Conservation (phyloP, 2,329 filamentous ascomycete species). For the Colletotrichum sp. region DNA sequence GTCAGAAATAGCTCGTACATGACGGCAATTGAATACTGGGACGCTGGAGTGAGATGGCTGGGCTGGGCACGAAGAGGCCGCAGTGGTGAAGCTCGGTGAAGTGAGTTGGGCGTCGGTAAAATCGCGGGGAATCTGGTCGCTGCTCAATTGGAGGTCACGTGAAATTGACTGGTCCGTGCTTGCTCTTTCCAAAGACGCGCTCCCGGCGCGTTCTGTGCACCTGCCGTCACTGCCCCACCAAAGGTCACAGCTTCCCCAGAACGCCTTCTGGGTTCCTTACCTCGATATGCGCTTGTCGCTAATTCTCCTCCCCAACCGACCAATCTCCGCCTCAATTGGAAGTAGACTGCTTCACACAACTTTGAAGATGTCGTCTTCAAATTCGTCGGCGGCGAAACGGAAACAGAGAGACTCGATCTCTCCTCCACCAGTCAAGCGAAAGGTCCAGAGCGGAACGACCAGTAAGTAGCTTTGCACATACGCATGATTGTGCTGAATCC, state of each 20-base stretch:
- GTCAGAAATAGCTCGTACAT: constrained; percentile 69
- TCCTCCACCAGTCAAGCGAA: constrained; percentile 58
- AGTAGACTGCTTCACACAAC: not conserved
- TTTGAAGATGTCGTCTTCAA: constrained; percentile 5
- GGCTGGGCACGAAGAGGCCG: not conserved
- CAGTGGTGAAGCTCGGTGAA: not conserved
- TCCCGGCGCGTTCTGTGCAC: not conserved
- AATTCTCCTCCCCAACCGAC: not conserved
- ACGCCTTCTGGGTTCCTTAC: not conserved
- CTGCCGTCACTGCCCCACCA: not conserved
- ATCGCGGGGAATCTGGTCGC: not conserved
- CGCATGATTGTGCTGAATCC: not conserved
- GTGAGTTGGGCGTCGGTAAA: not conserved
- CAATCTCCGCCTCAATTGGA: not conserved
- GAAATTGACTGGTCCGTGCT: not conserved
- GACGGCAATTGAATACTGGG: not conserved
- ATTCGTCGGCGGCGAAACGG: constrained; percentile 32
- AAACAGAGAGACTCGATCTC: constrained; percentile 51
- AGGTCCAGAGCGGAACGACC: constrained; percentile 55
- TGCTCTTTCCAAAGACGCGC: not conserved
- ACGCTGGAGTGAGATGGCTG: not conserved
- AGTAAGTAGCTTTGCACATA: constrained; percentile 38
- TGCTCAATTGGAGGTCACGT: not conserved
- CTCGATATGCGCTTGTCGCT: not conserved
- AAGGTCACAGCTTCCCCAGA: not conserved